Evolutionary conservation across 305 asterid genomes (phyloP).

Genomic region (Solanum hybrid): DNA sequence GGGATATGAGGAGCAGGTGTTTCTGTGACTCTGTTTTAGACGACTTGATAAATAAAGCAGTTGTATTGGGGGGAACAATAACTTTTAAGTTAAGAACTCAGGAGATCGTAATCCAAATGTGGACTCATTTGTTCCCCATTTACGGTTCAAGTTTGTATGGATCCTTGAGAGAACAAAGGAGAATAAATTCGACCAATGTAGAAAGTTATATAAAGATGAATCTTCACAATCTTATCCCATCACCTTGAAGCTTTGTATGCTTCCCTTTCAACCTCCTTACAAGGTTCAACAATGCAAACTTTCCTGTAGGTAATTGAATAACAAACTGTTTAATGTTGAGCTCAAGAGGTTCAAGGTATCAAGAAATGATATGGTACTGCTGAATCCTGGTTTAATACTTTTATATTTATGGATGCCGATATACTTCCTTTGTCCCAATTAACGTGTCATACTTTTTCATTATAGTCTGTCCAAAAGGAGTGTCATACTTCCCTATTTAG

Average conservation of each 20-base stretch:
- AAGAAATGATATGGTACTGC: slow-evolving; percentile 1
- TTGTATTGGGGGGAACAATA: neutral
- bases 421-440: neutral
- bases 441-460: neutral
- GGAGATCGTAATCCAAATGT: neutral
- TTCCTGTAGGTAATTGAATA: neutral
- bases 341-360: neutral
- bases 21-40: neutral
- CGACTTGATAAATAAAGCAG: neutral
- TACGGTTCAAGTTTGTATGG: neutral
- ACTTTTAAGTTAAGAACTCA: neutral
- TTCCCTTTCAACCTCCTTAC: neutral
- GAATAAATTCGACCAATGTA: neutral
- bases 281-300: neutral
- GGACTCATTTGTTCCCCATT: neutral
- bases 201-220: neutral
- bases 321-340: neutral
- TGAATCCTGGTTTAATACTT: neutral
- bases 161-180: neutral
- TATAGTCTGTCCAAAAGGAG: neutral
- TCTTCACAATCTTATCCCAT: neutral
- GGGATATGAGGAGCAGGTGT: neutral
- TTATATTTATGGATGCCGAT: neutral
- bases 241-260: neutral
- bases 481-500: neutral